Conservation (phyloP, 2,329 filamentous ascomycete genomes). For the Hansfordia pulvinata region DNA sequence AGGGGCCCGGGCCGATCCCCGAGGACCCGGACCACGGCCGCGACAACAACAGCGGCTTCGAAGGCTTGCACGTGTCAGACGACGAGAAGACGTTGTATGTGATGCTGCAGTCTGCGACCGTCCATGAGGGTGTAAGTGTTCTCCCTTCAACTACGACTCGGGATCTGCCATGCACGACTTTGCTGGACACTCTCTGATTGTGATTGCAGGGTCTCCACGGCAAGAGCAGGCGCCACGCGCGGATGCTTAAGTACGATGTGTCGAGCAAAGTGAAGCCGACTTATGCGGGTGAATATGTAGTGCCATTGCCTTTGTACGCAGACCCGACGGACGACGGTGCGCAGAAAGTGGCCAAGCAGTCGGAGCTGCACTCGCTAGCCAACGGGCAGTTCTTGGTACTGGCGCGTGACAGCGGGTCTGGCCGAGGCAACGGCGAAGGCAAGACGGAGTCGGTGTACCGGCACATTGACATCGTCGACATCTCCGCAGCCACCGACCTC, state of each 20-base stretch:
- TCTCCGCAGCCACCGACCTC: conserved; percentile 47
- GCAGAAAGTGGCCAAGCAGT: conserved; percentile 46
- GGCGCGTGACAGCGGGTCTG: conserved; percentile 46
- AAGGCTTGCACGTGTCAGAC: conserved; percentile 49
- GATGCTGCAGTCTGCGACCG: conserved; percentile 51
- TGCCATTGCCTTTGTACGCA: conserved; percentile 46
- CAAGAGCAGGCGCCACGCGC: conserved; percentile 39
- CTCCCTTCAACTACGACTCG: neutral
- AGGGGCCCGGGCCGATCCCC: conserved; percentile 29
- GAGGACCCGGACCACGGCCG: conserved; percentile 46
- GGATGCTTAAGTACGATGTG: conserved; percentile 53
- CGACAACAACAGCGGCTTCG: conserved; percentile 64
- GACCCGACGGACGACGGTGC: conserved; percentile 34
- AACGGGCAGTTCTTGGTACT: conserved; percentile 53
- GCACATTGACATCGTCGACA: conserved; percentile 56
- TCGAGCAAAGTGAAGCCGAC: conserved; percentile 23
- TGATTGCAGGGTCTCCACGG: conserved; percentile 21
- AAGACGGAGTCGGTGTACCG: conserved; percentile 45
- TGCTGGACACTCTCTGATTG: too few species aligned
- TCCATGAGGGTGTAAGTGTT: conserved; percentile 41
- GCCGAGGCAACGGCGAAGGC: conserved; percentile 41
- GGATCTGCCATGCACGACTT: too few species aligned
- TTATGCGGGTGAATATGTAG: conserved; percentile 49
- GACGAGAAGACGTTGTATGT: conserved; percentile 52
- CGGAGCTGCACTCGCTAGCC: conserved; percentile 52